Evolutionary conservation across 163 green algal genomes (phyloP), one percentile per base, ranked within the genome.

Genomic region (Volvox carteri): DNA sequence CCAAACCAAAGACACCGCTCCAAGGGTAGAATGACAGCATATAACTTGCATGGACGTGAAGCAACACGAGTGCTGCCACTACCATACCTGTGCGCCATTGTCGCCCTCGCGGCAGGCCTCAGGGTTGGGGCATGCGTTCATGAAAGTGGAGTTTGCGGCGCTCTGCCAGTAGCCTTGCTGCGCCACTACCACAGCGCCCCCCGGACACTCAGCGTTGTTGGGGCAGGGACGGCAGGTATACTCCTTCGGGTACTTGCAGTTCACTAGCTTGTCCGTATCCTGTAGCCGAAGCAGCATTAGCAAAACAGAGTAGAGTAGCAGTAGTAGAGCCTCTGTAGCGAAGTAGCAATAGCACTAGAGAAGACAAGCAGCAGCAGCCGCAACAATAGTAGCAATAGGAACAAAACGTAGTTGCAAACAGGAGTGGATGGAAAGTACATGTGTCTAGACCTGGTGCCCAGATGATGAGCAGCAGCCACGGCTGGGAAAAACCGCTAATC

Each of bases 141-240:
- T 88, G 37, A 76, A 83, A 12, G 68, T 84, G 37, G 50, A 76
- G 84, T 88, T 88, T 68, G 84, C 68, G 37, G 84, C 84, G 5
- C 21, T 50, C 23, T 88, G 84, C 84, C 84, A 88, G 39, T 30
- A 48, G 28, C 84, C 84, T 25, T 28, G 5, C 2, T n/a, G 52
- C 0, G 84, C 68, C 7, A 88, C 35, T 2, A 88, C 7, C n/a
- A 88, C 35, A 16, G 83, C 83, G 21, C 83, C 83, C 19, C 83
- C 83, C 33, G 54, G 46, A 67, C 83, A 88, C 37, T 88, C 83
- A 33, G 68, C 83, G 68, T 37, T 67, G 28, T 81, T 67, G 68
- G 83, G 68, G 68, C 83, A 88, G 83, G 83, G 83, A 21, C 16
- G 14, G 83, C 83, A 88, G 83, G 54, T 81, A 37, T 74, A 56